phyloP scores from a whole-genome alignment of 2,329 filamentous ascomycete species.

The Mariannaea sp. region DNA sequence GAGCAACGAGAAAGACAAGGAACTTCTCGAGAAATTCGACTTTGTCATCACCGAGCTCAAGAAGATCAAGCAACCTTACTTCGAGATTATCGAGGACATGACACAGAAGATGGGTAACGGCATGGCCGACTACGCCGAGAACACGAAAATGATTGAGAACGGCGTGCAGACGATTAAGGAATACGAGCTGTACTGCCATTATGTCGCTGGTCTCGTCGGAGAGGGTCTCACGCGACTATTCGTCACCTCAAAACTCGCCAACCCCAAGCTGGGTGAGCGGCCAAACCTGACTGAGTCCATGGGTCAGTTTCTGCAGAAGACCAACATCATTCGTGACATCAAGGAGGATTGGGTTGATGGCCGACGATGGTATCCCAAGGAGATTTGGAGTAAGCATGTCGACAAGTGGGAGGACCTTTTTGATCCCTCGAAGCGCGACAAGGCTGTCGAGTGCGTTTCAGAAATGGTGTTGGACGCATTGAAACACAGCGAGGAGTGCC shows the following conservation, averaged over 20 bases:
- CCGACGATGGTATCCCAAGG: constrained; percentile 90
- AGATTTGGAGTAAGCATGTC: constrained; percentile 97
- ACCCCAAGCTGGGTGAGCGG: constrained; percentile 78
- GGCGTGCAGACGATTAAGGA: constrained; percentile 84
- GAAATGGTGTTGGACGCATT: constrained; percentile 95
- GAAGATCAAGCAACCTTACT: constrained; percentile 84
- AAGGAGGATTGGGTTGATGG: constrained; percentile 87
- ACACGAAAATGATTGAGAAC: constrained; percentile 78
- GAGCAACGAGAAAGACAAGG: constrained; percentile 92
- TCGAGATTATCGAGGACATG: constrained; percentile 88
- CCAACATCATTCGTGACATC: constrained; percentile 97
- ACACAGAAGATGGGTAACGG: constrained; percentile 95
- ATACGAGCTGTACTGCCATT: constrained; percentile 97
- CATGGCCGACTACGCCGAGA: constrained; percentile 94
- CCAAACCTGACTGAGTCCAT: constrained; percentile 89
- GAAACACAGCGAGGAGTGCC: constrained; percentile 84
- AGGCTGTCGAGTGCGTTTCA: constrained; percentile 83
- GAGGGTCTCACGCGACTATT: constrained; percentile 92
- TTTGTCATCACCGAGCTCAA: constrained; percentile 84
- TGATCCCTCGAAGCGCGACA: constrained; percentile 74
- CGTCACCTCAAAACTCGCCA: constrained; percentile 83
- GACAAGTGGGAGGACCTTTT: constrained; percentile 89
- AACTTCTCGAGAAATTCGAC: constrained; percentile 91
- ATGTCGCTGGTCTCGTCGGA: constrained; percentile 97
- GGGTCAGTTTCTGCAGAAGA: constrained; percentile 97